These are phyloP conservation scores for Periconia sp. DNA, from an alignment of 2,329 filamentous ascomycete species.

Conservation along the genomic window DNA sequence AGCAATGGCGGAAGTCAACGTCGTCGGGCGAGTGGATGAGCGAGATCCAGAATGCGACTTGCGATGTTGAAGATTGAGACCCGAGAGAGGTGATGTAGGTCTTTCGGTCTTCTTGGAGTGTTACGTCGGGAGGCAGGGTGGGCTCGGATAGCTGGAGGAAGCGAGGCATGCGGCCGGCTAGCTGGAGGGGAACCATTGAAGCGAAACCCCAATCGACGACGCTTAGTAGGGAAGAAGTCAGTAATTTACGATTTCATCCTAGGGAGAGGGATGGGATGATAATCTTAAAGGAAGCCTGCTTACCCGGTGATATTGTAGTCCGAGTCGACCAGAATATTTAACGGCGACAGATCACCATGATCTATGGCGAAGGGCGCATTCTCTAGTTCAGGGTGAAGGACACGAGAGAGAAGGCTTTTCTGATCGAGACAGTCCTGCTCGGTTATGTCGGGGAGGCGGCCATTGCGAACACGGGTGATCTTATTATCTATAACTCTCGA, in stretches of 20 bases:
- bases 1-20: constrained; percentile 11
- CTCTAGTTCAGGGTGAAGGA: constrained; percentile 13
- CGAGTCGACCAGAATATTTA: constrained; percentile 11
- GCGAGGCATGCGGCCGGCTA: constrained; percentile 12
- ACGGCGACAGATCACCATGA: constrained; percentile 11
- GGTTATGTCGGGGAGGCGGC: constrained; percentile 9
- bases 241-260: background rate
- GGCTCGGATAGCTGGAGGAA: constrained; percentile 14
- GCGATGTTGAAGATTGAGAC: constrained; percentile 5
- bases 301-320: constrained; percentile 14
- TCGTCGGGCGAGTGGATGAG: constrained; percentile 8
- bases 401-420: constrained; percentile 5
- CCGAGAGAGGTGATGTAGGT: constrained; percentile 9
- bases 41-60: constrained; percentile 9
- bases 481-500: constrained; percentile 11
- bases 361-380: constrained; percentile 11
- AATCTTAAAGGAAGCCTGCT: constrained; percentile 2
- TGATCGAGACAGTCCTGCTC: constrained; percentile 11
- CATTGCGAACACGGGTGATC: constrained; percentile 8
- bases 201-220: constrained; percentile 15
- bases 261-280: background rate
- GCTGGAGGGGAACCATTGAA: constrained; percentile 12
- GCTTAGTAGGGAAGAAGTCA: constrained; percentile 1
- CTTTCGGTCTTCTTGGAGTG: constrained; percentile 15
- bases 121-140: constrained; percentile 8